Base-by-base conservation (phyloP, 2,329 filamentous ascomycete species). In the Trichoderma hamatum region DNA sequence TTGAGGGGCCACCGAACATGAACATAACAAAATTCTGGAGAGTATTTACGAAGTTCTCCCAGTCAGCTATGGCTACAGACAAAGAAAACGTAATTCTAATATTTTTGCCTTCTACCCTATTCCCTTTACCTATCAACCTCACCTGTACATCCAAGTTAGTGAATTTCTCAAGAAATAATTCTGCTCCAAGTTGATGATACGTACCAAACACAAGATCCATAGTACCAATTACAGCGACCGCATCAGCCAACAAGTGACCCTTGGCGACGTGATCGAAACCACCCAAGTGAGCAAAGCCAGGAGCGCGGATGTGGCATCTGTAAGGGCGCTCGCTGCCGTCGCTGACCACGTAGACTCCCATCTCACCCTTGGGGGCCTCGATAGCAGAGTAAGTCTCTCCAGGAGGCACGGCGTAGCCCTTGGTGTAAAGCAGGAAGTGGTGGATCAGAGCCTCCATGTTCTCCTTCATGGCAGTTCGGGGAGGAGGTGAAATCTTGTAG, bases 401-500 rank as follows among this genome's bases (percentile, higher is more conserved):
- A 9, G 96, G 96, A 54, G 96, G 96, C 4, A 99, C 96, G 55
- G 93, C 88, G 82, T 99, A 99, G 70, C 96, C 96, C 88, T 99
- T 99, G 81, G 94, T 98, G 86, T 95, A 99, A 66, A 99, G 90
- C 73, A 99, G 84, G 88, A 99, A 99, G 86, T 99, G 96, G 84
- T 99, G 96, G 79, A 99, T 99, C 54, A 99, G 88, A 49, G 96
- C 94, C 84, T 99, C 96, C 96, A 99, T 99, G 86, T 99, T 99
- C 89, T 99, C 96, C 88, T 99, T 99, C 96, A 99, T 99, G 77
- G 96, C 96, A 55, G 93, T 87, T 78, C 96, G 90, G n/a, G 96
- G 96, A 71, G 96, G 96, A 26, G 96, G 96, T 3, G 93, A 92
- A 77, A 99, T 89, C 89, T 99, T 99, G 89, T 98, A 99, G 83